Evolutionary conservation across 306 rosid genomes (phyloP), one percentile per base, ranked within the genome.

Genomic region (Inga leiocalycina): DNA sequence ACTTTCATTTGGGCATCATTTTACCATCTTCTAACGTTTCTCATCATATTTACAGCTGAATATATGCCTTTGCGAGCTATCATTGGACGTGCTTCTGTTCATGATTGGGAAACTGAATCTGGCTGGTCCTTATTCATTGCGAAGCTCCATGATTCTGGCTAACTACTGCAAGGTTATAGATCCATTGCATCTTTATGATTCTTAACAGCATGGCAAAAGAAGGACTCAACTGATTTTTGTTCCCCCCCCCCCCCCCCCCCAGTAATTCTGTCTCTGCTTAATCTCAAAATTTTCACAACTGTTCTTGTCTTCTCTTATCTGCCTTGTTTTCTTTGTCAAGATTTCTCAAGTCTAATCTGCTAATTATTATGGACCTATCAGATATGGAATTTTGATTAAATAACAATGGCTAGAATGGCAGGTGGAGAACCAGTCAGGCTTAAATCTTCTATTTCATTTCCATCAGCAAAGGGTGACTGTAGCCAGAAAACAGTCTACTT

Each of bases 61-160:
- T 68, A 74, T 93, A 76, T 92, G 89, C 86, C 76, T 95, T 75
- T 89, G 87, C 69, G 98, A 95, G 91, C 90, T 86, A 83, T 92
- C 99, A 8, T 74, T 95, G 92, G 99, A 95, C 44, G 85, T 89
- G 75, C 87, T 93, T 87, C 98, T 95, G 92, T 95, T 92, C 85
- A 81, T 91, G 69, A 75, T 91, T 76, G 98, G 98, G 83, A 89
- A 88, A 82, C 74, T 95, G 86, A 75, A 91, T 80, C 78, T 95
- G 81, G 91, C 98, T 65, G 98, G 99, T 82, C 99, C 99, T 85
- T 95, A 84, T 83, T 89, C 89, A 37, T 87, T 95, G 86, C 93
- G 77, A 83, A 89, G 89, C 87, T 87, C 91, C 71, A 84, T 84
- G 86, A 79, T 91, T 85, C 84, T 89, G 83, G 91, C 89, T 77